phyloP scores from a whole-genome alignment of 495 filamentous ascomycete genomes.

The Xylaria venustula region DNA sequence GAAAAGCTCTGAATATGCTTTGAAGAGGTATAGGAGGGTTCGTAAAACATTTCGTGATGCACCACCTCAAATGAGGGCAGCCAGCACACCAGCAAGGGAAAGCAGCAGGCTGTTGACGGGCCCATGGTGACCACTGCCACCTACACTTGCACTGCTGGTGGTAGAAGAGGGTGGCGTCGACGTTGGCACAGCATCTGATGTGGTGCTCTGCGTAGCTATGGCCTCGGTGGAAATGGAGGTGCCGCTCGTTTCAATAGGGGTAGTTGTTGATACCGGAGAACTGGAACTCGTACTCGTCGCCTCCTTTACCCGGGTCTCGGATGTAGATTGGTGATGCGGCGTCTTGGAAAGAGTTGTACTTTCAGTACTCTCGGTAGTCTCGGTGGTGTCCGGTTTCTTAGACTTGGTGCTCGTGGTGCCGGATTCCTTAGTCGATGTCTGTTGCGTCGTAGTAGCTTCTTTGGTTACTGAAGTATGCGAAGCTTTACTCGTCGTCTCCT shows the following conservation, averaged over 20 bases:
- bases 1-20: neutral
- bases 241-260: neutral
- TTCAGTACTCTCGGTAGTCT: conserved; percentile 12
- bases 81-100: conserved; percentile 18
- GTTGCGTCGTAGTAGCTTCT: neutral
- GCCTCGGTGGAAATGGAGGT: neutral
- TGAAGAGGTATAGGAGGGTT: neutral
- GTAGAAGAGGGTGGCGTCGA: conserved; percentile 17
- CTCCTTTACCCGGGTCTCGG: neutral
- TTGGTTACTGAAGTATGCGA: conserved; percentile 8
- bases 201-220: neutral
- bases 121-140: conserved; percentile 7
- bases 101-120: conserved; percentile 11
- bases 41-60: neutral
- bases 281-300: neutral
- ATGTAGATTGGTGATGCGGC: neutral
- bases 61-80: conserved; percentile 16
- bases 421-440: neutral
- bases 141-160: conserved; percentile 11
- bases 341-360: conserved; percentile 13
- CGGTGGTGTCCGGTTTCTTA: conserved; percentile 6
- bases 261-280: neutral
- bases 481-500: neutral
- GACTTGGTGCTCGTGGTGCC: conserved; percentile 22
- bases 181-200: conserved; percentile 4